Percentiles rank a stretch among this genome's conserved stretches.
phyloP scores from a whole-genome alignment of 2,329 filamentous ascomycete species.

The Xylaria sp. region DNA sequence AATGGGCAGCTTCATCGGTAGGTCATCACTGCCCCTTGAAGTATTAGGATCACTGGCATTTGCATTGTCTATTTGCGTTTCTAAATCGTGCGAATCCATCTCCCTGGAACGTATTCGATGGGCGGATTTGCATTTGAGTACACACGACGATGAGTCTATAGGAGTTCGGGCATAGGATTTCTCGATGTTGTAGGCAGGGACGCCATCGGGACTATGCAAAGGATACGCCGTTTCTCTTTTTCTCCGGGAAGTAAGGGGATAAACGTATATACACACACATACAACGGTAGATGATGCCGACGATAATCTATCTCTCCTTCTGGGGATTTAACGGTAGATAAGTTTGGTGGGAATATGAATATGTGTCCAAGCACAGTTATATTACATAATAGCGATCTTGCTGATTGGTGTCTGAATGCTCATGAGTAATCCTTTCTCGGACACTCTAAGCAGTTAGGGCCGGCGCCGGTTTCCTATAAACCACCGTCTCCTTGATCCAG shows the following conservation, averaged over 20 bases:
- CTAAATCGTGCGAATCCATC: background rate
- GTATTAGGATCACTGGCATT: conserved; percentile 6
- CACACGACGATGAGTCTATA: background rate
- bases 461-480: no score
- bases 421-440: background rate
- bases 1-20: background rate
- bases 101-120: background rate
- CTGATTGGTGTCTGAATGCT: no score
- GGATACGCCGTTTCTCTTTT: background rate
- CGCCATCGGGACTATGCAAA: background rate
- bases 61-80: conserved; percentile 16
- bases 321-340: background rate
- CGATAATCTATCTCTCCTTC: conserved; percentile 6
- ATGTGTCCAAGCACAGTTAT: background rate
- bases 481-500: no score
- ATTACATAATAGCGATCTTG: no score
- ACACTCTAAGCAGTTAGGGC: no score
- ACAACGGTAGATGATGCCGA: conserved; percentile 7
- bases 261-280: conserved; percentile 5
- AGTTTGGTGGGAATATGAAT: background rate
- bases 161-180: conserved; percentile 18
- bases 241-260: background rate
- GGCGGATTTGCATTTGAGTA: background rate
- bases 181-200: background rate
- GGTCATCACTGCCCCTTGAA: background rate